Evolutionary conservation across 352 stramenopile species (phyloP).

Genomic region (Phytophthora citricola): DNA sequence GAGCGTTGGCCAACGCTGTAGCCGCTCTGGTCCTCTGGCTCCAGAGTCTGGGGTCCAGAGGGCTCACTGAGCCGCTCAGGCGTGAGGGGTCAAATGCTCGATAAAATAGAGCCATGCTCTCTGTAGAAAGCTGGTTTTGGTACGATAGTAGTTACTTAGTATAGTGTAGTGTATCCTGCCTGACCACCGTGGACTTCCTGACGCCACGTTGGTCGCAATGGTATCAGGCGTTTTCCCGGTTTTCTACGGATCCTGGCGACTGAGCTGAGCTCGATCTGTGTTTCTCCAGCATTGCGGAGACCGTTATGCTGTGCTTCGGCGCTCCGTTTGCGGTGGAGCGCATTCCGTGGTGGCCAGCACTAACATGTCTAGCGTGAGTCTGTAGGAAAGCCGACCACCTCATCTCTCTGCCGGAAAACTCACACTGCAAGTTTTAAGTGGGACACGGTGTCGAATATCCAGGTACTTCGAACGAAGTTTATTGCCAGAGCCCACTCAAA

Average conservation of each 20-base stretch:
- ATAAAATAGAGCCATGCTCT: constrained; percentile 6
- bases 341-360: background rate
- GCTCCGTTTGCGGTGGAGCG: background rate
- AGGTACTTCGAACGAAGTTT: constrained; percentile 10
- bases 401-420: constrained; percentile 3
- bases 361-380: background rate
- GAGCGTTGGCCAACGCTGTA: too few species aligned
- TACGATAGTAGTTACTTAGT: too few species aligned
- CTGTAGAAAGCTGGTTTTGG: background rate
- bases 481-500: background rate
- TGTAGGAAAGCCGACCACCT: background rate
- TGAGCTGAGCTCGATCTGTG: background rate
- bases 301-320: background rate
- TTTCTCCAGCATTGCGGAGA: background rate
- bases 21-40: background rate
- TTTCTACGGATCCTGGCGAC: constrained; percentile 12
- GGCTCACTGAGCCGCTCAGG: background rate
- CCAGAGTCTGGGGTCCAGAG: background rate
- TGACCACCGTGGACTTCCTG: background rate
- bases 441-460: constrained; percentile 8
- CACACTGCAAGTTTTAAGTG: background rate
- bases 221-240: background rate
- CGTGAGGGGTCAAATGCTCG: background rate
- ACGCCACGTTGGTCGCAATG: constrained; percentile 7
- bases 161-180: background rate